Percentiles rank a stretch among this genome's conserved stretches.
These are phyloP conservation scores for Schoenoplectus tabernaemontani DNA, from an alignment of 202 grass and related monocot species.

Conservation along the genomic window DNA sequence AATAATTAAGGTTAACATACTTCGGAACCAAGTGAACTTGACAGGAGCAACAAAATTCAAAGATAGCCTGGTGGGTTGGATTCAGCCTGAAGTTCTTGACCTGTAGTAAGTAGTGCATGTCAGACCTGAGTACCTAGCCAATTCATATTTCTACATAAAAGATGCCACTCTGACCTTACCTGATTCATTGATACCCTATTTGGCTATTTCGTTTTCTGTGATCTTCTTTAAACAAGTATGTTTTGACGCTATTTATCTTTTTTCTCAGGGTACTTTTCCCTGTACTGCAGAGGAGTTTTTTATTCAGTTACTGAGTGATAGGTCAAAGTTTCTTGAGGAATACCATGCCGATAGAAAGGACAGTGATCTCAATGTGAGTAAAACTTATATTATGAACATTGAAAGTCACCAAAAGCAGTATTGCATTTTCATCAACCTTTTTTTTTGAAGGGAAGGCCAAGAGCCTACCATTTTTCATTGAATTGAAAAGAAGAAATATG, in stretches of 20 bases:
- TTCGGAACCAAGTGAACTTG: background rate
- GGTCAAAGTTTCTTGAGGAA: conserved; percentile 38
- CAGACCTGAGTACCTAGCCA: background rate
- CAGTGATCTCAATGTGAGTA: conserved; percentile 42
- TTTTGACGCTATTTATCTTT: conserved; percentile 14
- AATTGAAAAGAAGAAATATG: background rate
- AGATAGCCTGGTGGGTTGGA: background rate
- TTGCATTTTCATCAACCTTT: background rate
- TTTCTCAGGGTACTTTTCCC: conserved; percentile 35
- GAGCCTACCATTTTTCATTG: no score
- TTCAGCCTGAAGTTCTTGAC: background rate
- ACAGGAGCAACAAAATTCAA: background rate
- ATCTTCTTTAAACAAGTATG: background rate
- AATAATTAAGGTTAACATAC: background rate
- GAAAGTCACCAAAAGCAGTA: background rate
- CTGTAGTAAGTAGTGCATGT: background rate
- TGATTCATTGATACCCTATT: background rate
- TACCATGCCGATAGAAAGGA: conserved; percentile 38
- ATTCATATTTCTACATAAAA: background rate
- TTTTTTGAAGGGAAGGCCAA: no score
- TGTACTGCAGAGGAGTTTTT: conserved; percentile 52
- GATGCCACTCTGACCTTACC: background rate
- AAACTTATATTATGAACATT: background rate
- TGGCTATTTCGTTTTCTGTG: background rate
- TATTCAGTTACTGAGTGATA: conserved; percentile 35